Conservation (phyloP, 225 moss, liverwort and hornwort genomes). For the Climacium dendroides region DNA sequence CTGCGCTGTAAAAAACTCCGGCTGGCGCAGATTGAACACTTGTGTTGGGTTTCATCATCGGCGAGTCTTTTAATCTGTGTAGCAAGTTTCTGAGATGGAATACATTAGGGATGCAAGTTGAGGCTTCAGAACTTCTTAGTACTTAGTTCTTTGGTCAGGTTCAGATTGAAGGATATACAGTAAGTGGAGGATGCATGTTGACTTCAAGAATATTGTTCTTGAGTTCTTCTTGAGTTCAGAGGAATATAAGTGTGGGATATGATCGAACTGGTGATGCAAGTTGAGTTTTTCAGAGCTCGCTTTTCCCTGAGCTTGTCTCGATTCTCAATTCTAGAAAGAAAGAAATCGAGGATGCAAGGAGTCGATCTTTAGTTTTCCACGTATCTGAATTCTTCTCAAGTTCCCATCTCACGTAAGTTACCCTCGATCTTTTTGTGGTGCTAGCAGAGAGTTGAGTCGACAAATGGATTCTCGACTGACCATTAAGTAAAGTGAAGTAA, state of each 20-base stretch:
- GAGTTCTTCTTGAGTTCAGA: neutral
- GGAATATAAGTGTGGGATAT: neutral
- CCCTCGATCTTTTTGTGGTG: no score
- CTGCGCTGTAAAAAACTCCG: neutral
- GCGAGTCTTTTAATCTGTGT: neutral
- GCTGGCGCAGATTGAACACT: no score
- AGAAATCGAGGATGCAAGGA: neutral
- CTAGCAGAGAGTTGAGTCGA: no score
- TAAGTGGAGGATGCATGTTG: neutral
- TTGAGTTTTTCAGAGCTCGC: neutral
- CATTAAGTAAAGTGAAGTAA: no score
- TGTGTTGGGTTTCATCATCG: neutral
- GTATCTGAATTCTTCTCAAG: neutral
- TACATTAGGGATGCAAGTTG: neutral
- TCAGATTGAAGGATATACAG: neutral
- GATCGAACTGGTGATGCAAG: neutral
- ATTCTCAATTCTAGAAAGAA: neutral
- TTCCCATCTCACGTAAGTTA: no score
- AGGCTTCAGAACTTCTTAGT: neutral
- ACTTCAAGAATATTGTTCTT: neutral
- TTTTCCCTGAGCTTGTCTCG: neutral
- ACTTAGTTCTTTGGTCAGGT: neutral
- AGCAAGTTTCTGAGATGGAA: neutral
- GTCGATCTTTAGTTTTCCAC: neutral
- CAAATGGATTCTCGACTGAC: no score